phyloP scores from a whole-genome alignment of 208 protist genomes.

The Leptomonas seymouri region DNA sequence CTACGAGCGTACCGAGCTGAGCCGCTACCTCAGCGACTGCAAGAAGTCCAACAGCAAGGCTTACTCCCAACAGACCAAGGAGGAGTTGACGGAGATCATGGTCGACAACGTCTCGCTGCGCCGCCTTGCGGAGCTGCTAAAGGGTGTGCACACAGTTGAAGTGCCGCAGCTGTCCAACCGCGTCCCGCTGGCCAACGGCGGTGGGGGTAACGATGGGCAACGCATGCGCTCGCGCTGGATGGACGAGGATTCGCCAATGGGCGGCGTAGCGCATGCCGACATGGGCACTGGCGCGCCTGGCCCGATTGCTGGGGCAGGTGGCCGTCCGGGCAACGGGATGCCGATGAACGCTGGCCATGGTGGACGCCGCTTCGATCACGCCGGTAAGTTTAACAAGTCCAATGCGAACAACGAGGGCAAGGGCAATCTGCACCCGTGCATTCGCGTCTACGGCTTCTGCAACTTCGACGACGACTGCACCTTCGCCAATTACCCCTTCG shows the following conservation, averaged over 20 bases:
- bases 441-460: slow-evolving; percentile 89
- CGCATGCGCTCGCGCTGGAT: slow-evolving; percentile 24
- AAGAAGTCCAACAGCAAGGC: slow-evolving; percentile 73
- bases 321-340: slow-evolving; percentile 8
- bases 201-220: slow-evolving; percentile 13
- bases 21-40: slow-evolving; percentile 78
- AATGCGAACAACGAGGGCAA: slow-evolving; percentile 27
- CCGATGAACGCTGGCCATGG: slow-evolving; percentile 1
- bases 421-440: slow-evolving; percentile 72
- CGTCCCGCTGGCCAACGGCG: slow-evolving; percentile 16
- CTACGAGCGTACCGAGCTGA: slow-evolving; percentile 74
- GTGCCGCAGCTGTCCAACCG: slow-evolving; percentile 41
- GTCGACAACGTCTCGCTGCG: slow-evolving; percentile 78
- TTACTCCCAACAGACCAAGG: slow-evolving; percentile 85
- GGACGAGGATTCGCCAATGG: slow-evolving; percentile 28
- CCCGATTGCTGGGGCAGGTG: slow-evolving; percentile 19
- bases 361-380: slow-evolving; percentile 23
- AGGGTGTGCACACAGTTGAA: slow-evolving; percentile 46
- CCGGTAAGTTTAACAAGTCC: slow-evolving; percentile 26
- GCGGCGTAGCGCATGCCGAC: slow-evolving; percentile 13
- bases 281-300: slow-evolving; percentile 14
- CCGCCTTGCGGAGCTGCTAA: slow-evolving; percentile 72
- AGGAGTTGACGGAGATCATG: slow-evolving; percentile 82
- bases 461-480: slow-evolving; percentile 90
- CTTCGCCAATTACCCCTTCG: slow-evolving; percentile 89